Evolutionary conservation across 495 filamentous ascomycete species (phyloP), one percentile per base, ranked within the genome.

Genomic region (Astrothelium subdiscretum): DNA sequence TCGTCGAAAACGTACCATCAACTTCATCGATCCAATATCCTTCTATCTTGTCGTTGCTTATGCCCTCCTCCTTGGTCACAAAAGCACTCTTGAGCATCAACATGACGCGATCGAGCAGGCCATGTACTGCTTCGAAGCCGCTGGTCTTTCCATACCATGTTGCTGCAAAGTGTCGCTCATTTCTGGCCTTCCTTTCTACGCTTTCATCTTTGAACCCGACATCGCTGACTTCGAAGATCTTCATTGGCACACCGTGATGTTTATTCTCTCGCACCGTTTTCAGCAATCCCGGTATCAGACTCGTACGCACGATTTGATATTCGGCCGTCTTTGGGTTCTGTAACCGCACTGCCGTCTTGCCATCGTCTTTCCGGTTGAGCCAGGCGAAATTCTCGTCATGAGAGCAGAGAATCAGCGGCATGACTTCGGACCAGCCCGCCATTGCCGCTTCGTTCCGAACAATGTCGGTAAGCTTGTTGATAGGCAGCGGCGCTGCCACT

Each of bases 321-420:
- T 99, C 94, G 20, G 83, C 81, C 2, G 92, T 95, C 79, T 97
- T 97, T 59, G 94, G 94, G 75, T 99, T 99, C 61, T 89, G 89
- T 43, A 99, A 85, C 70, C 82, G 87, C 65, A 99, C 86, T 5
- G 90, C 91, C 0, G 86, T 92, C 24, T 77, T 85, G 57, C 94
- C 91, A 66, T 96, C 88, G 65, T 96, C 92, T 64, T 84, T 83
- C 62, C 92, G 88, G 75, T 97, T 96, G 40, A 99, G 79, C 90
- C 91, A 97, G 52, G 78, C 87, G 72, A 97, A 99, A 78, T 97
- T 99, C 81, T 99, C 94, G 70, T 96, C 94, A 72, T 97, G 91
- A 18, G 90, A 95, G 82, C 94, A 99, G 57, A 99, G 83, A 69
- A 96, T 96, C 18, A 99, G 80, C 3, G 94, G 94, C 84, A 99